Evolutionary conservation across 495 filamentous ascomycete species (phyloP), one percentile per base, ranked within the genome.

Genomic region (Penicillium argentinense): DNA sequence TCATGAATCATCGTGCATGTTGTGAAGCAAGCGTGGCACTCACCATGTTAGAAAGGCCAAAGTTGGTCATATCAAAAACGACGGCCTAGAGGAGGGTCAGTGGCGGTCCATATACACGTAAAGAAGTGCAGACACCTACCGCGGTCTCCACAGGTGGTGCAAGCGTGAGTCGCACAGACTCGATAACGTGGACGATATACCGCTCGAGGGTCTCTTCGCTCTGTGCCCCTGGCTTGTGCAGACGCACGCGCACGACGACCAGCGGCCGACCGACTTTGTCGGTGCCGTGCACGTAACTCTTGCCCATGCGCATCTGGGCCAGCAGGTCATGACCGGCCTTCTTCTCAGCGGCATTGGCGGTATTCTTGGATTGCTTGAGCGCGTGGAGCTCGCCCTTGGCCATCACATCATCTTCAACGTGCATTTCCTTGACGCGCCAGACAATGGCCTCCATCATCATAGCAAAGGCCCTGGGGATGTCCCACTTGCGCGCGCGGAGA

Each of bases 31-130:
- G n/a, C n/a, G n/a, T n/a, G n/a, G n/a, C n/a, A n/a, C 45, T 21
- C 71, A 90, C 87, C 92, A 96, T 95, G 63, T 96, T 97, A 1
- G 91, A 87, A 17, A 97, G 76, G 19, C 83, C 85, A 66, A 98
- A 98, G 16, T 81, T 82, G 0, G 87, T 95, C 86, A 98, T 88
- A 58, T 98, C 91, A 55, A 98, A 98, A 12, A 97, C 64, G 29
- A 97, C 84, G 12, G 81, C 83, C 81, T 88, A 55, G 18, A 3
- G 17, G 14, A 1, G 6, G 9, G n/a, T n/a, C 34, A 60, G 45
- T 64, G 62, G 41, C 33, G 26, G 11, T 6, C n/a, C 1, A 9
- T 14, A 3, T 11, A 8, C 6, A 12, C 24, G n/a, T 39, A 5
- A 2, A 5, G 3, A 33, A 32, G 24, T 13, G 9, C 3, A 50